Evolutionary conservation across 2,329 filamentous ascomycete species (phyloP).

Genomic region (Diplodia mutila): DNA sequence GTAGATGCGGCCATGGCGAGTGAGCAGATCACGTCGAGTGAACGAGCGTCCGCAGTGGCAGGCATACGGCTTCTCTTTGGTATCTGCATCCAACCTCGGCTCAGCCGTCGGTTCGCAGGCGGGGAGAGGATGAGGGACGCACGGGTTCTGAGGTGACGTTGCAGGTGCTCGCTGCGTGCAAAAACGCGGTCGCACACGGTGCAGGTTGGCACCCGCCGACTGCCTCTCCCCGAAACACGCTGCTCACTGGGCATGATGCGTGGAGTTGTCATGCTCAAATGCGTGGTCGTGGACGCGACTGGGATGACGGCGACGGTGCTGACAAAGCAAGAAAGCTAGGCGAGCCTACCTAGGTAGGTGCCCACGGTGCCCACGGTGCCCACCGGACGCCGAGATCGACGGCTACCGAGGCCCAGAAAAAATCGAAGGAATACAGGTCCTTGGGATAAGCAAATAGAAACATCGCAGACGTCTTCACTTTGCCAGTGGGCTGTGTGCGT

Average conservation of each 20-base stretch:
- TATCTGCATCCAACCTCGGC: constrained; percentile 5
- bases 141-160: constrained; percentile 29
- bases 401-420: neutral
- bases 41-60: constrained; percentile 14
- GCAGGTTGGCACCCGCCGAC: constrained; percentile 2
- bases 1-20: constrained; percentile 24
- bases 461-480: neutral
- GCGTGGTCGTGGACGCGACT: neutral
- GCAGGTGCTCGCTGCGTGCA: constrained; percentile 14
- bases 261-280: neutral
- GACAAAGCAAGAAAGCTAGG: neutral
- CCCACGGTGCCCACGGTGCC: too few species aligned
- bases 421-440: neutral
- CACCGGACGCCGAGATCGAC: neutral
- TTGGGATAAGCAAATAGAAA: neutral
- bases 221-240: constrained; percentile 3
- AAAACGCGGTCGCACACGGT: constrained; percentile 10
- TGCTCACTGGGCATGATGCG: neutral
- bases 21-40: constrained; percentile 4
- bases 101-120: constrained; percentile 30
- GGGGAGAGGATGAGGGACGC: constrained; percentile 28
- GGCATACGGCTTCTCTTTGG: constrained; percentile 15
- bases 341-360: too few species aligned
- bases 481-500: neutral
- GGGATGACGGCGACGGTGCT: neutral